phyloP scores from a whole-genome alignment of 495 filamentous ascomycete genomes.

The Penicillium maclennaniae region DNA sequence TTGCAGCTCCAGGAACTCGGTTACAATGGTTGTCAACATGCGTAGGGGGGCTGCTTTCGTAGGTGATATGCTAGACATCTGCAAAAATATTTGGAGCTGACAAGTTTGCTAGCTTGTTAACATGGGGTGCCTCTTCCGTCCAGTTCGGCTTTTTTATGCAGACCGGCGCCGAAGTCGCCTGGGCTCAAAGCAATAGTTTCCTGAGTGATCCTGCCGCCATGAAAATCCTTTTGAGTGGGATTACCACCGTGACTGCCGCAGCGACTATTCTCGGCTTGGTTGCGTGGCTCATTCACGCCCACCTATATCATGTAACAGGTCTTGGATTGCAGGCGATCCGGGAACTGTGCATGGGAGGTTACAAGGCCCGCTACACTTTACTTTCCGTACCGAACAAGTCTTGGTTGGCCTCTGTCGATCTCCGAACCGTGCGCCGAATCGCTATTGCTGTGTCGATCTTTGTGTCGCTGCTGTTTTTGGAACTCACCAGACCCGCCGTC shows the following conservation, averaged over 20 bases:
- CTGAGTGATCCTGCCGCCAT: slow-evolving; percentile 40
- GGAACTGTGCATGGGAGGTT: slow-evolving; percentile 13
- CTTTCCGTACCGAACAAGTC: slow-evolving; percentile 18
- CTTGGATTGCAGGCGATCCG: slow-evolving; percentile 23
- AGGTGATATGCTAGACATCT: slow-evolving; percentile 9
- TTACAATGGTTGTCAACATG: slow-evolving; percentile 27
- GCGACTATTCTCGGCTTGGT: slow-evolving; percentile 29
- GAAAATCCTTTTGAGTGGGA: slow-evolving; percentile 41
- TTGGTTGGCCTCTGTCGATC: slow-evolving; percentile 16
- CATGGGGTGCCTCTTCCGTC: slow-evolving; percentile 31
- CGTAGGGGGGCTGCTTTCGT: slow-evolving; percentile 31
- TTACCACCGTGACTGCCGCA: slow-evolving; percentile 34
- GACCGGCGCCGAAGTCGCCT: slow-evolving; percentile 41
- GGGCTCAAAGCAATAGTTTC: slow-evolving; percentile 37
- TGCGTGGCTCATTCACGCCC: slow-evolving; percentile 27
- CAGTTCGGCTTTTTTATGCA: slow-evolving; percentile 44
- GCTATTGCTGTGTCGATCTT: slow-evolving; percentile 13
- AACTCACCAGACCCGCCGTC: slow-evolving; percentile 24
- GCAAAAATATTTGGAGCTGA: slow-evolving; percentile 2
- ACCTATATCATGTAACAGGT: slow-evolving; percentile 30
- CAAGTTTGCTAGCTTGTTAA: slow-evolving; percentile 20
- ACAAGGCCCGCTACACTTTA: slow-evolving; percentile 20
- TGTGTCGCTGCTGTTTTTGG: slow-evolving; percentile 23
- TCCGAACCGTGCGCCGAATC: slow-evolving; percentile 17
- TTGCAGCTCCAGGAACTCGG: slow-evolving; percentile 16